Evolutionary conservation across 2,329 filamentous ascomycete species (phyloP).

Genomic region (Calonectria pseudoreteaudii): DNA sequence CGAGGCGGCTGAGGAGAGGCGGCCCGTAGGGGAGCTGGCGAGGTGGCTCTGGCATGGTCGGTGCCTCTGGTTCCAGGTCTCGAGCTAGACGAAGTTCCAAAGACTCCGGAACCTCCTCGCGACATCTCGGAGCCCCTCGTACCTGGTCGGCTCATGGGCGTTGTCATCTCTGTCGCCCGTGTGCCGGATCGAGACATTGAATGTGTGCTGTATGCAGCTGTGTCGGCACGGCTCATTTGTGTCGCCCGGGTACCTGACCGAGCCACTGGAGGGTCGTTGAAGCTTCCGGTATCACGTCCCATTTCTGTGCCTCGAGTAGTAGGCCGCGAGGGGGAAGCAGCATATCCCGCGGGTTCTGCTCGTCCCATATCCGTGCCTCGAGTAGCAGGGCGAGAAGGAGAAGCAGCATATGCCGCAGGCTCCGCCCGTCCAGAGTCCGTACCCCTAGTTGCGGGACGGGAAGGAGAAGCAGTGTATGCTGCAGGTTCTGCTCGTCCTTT

Average conservation of each 20-base stretch:
- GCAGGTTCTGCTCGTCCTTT: conserved; percentile 49
- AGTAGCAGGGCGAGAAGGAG: conserved; percentile 40
- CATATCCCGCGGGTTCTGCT: conserved; percentile 42
- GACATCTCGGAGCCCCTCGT: conserved; percentile 50
- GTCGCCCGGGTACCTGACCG: conserved; percentile 39
- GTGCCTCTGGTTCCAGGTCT: conserved; percentile 70
- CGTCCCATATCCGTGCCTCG: conserved; percentile 31
- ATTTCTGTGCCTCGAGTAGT: conserved; percentile 32
- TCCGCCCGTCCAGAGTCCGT: conserved; percentile 39
- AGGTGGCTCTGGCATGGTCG: conserved; percentile 70
- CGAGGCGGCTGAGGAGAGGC: conserved; percentile 72
- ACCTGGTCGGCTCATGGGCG: conserved; percentile 57
- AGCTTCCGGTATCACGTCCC: conserved; percentile 42
- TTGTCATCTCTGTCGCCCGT: conserved; percentile 40
- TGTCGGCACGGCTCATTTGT: conserved; percentile 31
- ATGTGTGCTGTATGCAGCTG: conserved; percentile 22
- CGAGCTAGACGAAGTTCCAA: conserved; percentile 56
- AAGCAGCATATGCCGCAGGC: conserved; percentile 40
- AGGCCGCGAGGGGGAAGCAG: conserved; percentile 42
- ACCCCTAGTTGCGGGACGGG: conserved; percentile 34
- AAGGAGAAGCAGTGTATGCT: conserved; percentile 44
- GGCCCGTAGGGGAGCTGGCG: conserved; percentile 75
- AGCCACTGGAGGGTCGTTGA: conserved; percentile 38
- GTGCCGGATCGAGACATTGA: conserved; percentile 40
- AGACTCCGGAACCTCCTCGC: conserved; percentile 42